Conservation (phyloP, 495 filamentous ascomycete genomes). For the Annulohypoxylon nitens region DNA sequence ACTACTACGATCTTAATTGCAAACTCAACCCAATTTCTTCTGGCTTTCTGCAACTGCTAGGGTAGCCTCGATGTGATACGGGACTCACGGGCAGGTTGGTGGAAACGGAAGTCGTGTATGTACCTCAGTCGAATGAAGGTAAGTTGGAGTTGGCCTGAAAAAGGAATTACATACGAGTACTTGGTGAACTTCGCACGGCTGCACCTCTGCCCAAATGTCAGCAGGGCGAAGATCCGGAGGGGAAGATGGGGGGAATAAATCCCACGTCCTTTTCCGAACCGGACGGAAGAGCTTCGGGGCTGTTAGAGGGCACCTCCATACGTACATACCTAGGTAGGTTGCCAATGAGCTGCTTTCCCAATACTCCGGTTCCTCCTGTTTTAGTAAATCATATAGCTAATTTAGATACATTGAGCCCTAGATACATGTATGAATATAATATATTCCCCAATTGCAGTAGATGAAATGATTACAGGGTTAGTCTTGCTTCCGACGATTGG, state of each 20-base stretch:
- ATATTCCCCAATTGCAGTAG: constrained; percentile 23
- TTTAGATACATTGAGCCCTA: constrained; percentile 20
- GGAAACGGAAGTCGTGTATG: constrained; percentile 24
- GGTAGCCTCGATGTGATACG: constrained; percentile 36
- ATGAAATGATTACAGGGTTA: constrained; percentile 29
- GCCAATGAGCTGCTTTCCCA: constrained; percentile 47
- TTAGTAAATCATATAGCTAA: constrained; percentile 26
- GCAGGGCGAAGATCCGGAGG: constrained; percentile 45
- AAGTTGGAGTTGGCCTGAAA: constrained; percentile 35
- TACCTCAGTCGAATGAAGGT: constrained; percentile 25
- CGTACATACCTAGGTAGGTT: constrained; percentile 11
- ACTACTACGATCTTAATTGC: constrained; percentile 31
- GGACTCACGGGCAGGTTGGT: constrained; percentile 31
- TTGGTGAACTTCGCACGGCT: constrained; percentile 41
- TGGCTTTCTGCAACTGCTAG: constrained; percentile 39
- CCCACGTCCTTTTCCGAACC: constrained; percentile 45
- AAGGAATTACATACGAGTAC: constrained; percentile 46
- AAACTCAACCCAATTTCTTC: constrained; percentile 37
- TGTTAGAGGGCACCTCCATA: constrained; percentile 1
- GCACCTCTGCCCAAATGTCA: constrained; percentile 49
- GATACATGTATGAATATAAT: constrained; percentile 6
- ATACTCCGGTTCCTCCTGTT: constrained; percentile 33
- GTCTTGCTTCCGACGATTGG: constrained; percentile 50
- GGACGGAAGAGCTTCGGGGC: constrained; percentile 37
- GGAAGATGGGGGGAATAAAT: constrained; percentile 33